Evolutionary conservation across 2,329 filamentous ascomycete species (phyloP).

Genomic region (Bipolaris sorokiniana): DNA sequence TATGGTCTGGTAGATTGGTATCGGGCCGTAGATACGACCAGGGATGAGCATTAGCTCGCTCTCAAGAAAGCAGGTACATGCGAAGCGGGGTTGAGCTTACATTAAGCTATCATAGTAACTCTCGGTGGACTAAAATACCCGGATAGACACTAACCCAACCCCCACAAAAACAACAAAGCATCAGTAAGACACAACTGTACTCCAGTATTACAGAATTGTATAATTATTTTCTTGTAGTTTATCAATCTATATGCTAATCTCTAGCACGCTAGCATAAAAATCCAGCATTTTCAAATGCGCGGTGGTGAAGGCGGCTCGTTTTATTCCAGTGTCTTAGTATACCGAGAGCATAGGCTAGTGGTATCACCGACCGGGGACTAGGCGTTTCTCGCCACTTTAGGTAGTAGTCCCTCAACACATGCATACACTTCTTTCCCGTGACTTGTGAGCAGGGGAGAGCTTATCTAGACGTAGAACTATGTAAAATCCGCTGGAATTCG

Average conservation of each 20-base stretch:
- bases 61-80: background rate
- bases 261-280: too few relatives aligned
- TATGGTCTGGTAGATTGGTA: background rate
- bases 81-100: slow-evolving; percentile 4
- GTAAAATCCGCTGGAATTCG: too few relatives aligned
- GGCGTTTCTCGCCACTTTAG: background rate
- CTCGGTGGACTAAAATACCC: too few relatives aligned
- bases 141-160: too few relatives aligned
- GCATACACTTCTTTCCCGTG: background rate
- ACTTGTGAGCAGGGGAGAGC: background rate
- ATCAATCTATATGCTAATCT: too few relatives aligned
- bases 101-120: background rate
- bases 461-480: background rate
- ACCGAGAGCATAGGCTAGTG: background rate
- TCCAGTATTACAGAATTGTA: too few relatives aligned
- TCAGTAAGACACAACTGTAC: too few relatives aligned
- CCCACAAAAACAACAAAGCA: too few relatives aligned
- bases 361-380: background rate
- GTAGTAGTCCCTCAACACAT: background rate
- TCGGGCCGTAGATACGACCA: background rate
- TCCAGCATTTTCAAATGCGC: too few relatives aligned
- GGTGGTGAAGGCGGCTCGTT: too few relatives aligned
- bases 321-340: too few relatives aligned
- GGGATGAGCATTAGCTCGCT: background rate
- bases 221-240: too few relatives aligned